Evolutionary conservation across 2,329 filamentous ascomycete species (phyloP), one percentile per base, ranked within the genome.

Genomic region (Talaromyces verruculosus): DNA sequence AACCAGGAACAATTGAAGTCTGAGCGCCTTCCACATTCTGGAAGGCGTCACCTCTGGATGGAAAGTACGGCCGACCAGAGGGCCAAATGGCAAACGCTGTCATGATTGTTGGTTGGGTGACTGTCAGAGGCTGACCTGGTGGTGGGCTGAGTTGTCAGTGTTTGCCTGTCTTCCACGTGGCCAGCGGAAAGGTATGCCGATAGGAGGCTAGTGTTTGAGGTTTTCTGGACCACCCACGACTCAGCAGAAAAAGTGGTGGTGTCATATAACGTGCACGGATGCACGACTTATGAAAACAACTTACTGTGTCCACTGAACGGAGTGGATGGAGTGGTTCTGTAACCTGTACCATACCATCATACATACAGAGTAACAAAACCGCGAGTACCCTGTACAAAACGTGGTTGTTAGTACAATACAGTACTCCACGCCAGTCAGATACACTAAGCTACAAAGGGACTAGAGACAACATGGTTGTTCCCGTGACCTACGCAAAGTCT

Each of bases 151-250:
- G 15, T n/a, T 15, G 15, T n/a, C 10, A 19, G 45, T n/a, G 5
- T 47, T 47, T 47, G 19, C 49, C 28, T 57, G 53, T 57, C 53
- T 37, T 37, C 53, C 53, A 57, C 53, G 53, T 57, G 53, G 53
- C 53, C 10, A 17, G 19, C 33, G 33, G 53, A 57, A 57, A 57
- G 33, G 17, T 5, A 15, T 25, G 53, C 33, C 53, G 53, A 37
- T 37, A 39, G 51, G 10, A 57, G 53, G 53, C 53, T 57, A 57
- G 30, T 22, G 53, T 57, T 57, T 57, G 53, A 53, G 49, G 49
- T 53, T 30, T 30, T 51, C 47, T 51, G 25, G 47, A 17, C 10
- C 45, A 49, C 19, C 19, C 22, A 15, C 8, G 17, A 45, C 8
- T 19, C 45, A 49, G 8, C 11, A 53, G 41, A 33, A 30, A 53